Evolutionary conservation across 306 rosid species (phyloP), one percentile per base, ranked within the genome.

Genomic region (Cucumis sativus): DNA sequence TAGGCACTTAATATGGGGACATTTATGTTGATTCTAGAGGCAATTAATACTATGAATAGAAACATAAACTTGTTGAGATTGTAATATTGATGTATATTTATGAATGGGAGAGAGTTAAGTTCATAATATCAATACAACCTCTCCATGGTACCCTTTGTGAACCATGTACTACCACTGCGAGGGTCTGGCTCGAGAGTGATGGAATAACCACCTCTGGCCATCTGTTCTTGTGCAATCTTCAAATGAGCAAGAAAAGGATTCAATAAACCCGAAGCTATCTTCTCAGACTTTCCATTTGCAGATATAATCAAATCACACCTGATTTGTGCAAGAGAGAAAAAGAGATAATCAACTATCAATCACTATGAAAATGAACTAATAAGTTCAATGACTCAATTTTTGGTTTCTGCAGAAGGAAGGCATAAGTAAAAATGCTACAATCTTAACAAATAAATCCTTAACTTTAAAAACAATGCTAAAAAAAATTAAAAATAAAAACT

Each of bases 141-240:
- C 83, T 91, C 96, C 23, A 92, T 79, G 12, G 96, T 92, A 66
- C 88, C 93, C 89, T 84, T 92, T 58, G 96, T 91, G 84, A 96
- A 96, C 99, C 99, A 96, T 20, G 85, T 30, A 6, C 82, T 77
- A 80, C 88, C 88, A 77, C 55, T 72, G 33, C 80, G 83, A 41
- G 80, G 84, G 25, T 88, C 96, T 8, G 93, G 97, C 90, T 91
- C 89, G n/a, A 96, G 98, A 85, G 82, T 84, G 69, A 96, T 89
- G 4, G 98, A 92, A 85, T 96, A 96, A 49, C 98, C 99, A 23
- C 99, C 99, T 81, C 85, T 91, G 79, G 85, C 98, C 96, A 96
- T 87, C 86, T 92, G 99, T 80, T 96, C 96, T 80, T 91, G 92
- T n/a, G 99, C 99, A 85, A 87, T 80, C 87, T 82, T 96, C 92